Conservation (phyloP, 176 grass and related monocot genomes). For the Puccinellia tenuiflora region DNA sequence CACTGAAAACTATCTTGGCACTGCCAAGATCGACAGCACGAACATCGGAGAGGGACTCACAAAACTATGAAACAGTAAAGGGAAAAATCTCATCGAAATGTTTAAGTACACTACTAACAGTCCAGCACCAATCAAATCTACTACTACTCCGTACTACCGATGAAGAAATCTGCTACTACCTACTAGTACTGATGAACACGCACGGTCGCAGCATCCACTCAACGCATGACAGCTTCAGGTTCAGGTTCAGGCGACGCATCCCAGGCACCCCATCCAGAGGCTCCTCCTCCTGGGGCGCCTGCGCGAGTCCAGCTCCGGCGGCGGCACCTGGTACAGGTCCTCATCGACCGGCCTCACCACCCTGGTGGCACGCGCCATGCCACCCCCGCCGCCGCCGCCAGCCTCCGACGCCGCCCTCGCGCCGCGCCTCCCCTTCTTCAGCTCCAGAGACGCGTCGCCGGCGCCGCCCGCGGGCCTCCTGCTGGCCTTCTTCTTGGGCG, state of each 20-base stretch:
- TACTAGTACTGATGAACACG: too few relatives aligned
- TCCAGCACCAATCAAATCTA: too few relatives aligned
- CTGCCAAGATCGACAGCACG: too few relatives aligned
- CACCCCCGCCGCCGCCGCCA: not conserved
- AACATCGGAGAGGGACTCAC: too few relatives aligned
- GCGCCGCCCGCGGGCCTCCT: not conserved
- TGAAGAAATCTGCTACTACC: too few relatives aligned
- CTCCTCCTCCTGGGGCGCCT: not conserved
- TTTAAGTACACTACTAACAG: too few relatives aligned
- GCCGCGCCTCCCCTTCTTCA: not conserved
- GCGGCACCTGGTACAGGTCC: conserved; percentile 40
- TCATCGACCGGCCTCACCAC: conserved; percentile 25
- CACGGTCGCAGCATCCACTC: too few relatives aligned
- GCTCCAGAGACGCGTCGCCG: not conserved
- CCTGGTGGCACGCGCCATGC: not conserved
- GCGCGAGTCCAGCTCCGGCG: not conserved
- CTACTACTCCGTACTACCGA: not conserved
- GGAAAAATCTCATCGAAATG: too few relatives aligned
- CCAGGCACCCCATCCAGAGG: not conserved
- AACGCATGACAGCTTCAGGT: not conserved
- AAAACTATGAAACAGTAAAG: too few relatives aligned
- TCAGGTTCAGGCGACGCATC: not conserved
- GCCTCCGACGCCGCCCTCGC: not conserved
- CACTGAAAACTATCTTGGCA: too few relatives aligned
- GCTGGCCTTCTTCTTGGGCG: not conserved